Conservation (phyloP, 352 stramenopile genomes). For the Phytophthora tubulina region DNA sequence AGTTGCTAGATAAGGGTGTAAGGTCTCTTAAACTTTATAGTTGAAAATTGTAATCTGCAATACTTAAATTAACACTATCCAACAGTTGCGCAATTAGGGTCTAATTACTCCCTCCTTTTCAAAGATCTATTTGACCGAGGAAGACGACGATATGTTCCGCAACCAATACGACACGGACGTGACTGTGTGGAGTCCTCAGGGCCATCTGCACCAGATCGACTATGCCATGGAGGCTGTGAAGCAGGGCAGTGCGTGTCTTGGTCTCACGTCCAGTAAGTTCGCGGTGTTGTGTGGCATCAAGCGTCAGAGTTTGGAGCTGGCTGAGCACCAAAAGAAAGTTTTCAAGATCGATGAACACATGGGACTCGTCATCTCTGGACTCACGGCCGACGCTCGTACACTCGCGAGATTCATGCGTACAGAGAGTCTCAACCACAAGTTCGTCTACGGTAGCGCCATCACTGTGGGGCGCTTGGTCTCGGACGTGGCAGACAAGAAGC, state of each 20-base stretch:
- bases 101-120: background rate
- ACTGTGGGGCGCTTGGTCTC: slow-evolving; percentile 95
- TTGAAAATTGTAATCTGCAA: background rate
- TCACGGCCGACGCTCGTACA: slow-evolving; percentile 97
- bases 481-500: slow-evolving; percentile 98
- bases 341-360: slow-evolving; percentile 99
- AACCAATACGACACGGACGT: slow-evolving; percentile 99
- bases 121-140: slow-evolving; percentile 1
- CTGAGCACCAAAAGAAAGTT: slow-evolving; percentile 98
- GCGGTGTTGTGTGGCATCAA: slow-evolving; percentile 94
- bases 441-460: slow-evolving; percentile 97
- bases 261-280: slow-evolving; percentile 94
- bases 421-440: slow-evolving; percentile 99
- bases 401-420: slow-evolving; percentile 97
- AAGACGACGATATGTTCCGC: slow-evolving; percentile 93
- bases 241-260: slow-evolving; percentile 96
- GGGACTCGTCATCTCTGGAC: slow-evolving; percentile 96
- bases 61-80: background rate
- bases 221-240: slow-evolving; percentile 97
- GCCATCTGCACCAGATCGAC: slow-evolving; percentile 98
- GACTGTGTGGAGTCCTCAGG: slow-evolving; percentile 99
- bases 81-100: too few relatives aligned
- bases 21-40: too few relatives aligned
- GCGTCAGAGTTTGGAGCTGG: slow-evolving; percentile 90
- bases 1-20: too few relatives aligned